Base-by-base conservation (phyloP, 345 rosid genomes). In the Eucalyptus sideroxylon region DNA sequence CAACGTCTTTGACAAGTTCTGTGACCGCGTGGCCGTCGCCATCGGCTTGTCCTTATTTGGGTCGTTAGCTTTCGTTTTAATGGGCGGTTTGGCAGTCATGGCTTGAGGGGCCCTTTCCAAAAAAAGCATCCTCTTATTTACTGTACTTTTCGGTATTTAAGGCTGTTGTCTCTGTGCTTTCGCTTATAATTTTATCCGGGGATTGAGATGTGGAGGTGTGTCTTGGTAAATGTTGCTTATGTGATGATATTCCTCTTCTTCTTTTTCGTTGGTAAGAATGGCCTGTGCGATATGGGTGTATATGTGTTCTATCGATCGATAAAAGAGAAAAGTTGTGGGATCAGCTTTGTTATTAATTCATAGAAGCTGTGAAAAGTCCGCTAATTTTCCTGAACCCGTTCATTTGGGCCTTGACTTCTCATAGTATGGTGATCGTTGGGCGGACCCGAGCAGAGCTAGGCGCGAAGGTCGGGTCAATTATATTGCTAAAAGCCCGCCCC, bases 1-100 rank as follows among this genome's bases (percentile, higher is more conserved):
- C 91, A 37, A 82, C 21, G 92, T 91, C 49, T 97, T 97, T 81
- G 96, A 91, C 17, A 91, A 90, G 88, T 95, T 97, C 62, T 96
- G 98, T 87, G 47, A 90, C 86, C 94, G 92, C 86, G 93, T 80
- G 23, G 94, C 93, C 11, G 94, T 90, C 56, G 87, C 96, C 11
- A 3, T 92, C 81, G 86, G 5, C 82, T 30, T 94, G 23, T 94
- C 95, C 51, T 50, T 95, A 42, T 11, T 94, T 45, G 96, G 93
- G 82, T 88, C 94, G 9, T 0, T 94, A 10, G 93, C 89, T 31
- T 95, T 95, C 85, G 59, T 97, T 37, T 6, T 37, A 37, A 37
- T 37, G 27, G 83, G 83, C 83, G 83, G 47, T 11, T 11, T 37
- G 83, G 83, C 83, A 3, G 83, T 37, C 47, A 5, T 11, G 83